Evolutionary conservation across 352 stramenopile genomes (phyloP), one percentile per base, ranked within the genome.

Genomic region (Globisporangium orthogonon): DNA sequence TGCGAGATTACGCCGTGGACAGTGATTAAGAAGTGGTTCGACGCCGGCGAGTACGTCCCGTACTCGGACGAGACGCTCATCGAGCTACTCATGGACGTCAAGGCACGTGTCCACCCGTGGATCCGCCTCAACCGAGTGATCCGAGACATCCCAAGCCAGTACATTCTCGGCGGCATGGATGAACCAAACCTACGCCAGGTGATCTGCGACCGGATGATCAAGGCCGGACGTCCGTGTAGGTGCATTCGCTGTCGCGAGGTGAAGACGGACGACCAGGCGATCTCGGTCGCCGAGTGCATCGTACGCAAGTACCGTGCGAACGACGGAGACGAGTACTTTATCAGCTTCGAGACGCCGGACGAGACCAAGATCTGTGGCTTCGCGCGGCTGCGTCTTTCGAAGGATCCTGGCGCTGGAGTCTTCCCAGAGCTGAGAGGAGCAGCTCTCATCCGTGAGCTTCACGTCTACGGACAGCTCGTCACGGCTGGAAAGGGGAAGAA

Each of bases 81-180:
- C 35, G 76, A 95, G 29, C 54, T 98, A 45, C 66, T 98, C 50
- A 94, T 97, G 67, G 69, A 89, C 17, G 81, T 96, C 44, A 98
- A 97, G 71, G 66, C 78, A 11, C 62, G 92, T 53, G 91, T 98
- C 33, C 89, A 97, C 59, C 91, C 91, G n/a, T 98, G 90, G 90
- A 97, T 97, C 59, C 88, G 91, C 4, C 74, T 97, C 13, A 97
- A 98, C 67, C 88, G 91, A 31, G 87, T 98, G 31, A 96, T 98
- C 50, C 87, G 91, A 3, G 91, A 98, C 63, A 97, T 98, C 63
- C 91, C 91, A 28, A 96, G 87, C 58, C 85, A 96, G 69, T 97
- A 97, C 62, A 97, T 98, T 66, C 67, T 96, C 28, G 91, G 90
- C 53, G 91, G 91, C 37, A 91, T 96, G 74, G 87, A 97, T 64